Conservation (phyloP, 2,329 filamentous ascomycete genomes). For the Chaetothyriales sp. region DNA sequence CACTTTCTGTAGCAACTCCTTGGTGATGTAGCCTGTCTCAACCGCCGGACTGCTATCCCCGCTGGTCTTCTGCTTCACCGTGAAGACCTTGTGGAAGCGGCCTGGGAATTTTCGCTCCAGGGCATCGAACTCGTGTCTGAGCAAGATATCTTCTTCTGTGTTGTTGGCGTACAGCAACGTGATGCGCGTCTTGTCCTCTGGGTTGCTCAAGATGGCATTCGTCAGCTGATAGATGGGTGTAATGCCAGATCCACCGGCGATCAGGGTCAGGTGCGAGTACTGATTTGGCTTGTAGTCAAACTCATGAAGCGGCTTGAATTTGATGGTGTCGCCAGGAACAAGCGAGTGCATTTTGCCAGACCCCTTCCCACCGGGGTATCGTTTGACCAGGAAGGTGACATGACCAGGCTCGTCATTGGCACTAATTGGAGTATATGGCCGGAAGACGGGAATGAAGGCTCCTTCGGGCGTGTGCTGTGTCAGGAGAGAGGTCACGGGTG, state of each 20-base stretch:
- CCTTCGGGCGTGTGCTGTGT: slow-evolving; percentile 45
- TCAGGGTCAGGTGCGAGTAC: slow-evolving; percentile 40
- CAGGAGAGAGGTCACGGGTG: slow-evolving; percentile 36
- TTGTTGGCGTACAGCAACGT: slow-evolving; percentile 54
- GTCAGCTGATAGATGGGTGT: slow-evolving; percentile 54
- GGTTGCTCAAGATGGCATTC: slow-evolving; percentile 46
- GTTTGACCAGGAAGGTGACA: slow-evolving; percentile 52
- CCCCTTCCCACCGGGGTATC: slow-evolving; percentile 50
- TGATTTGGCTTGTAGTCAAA: slow-evolving; percentile 38
- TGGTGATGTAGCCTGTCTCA: slow-evolving; percentile 43
- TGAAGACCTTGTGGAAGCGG: slow-evolving; percentile 44
- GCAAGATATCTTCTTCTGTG: slow-evolving; percentile 45
- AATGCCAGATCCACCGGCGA: slow-evolving; percentile 59
- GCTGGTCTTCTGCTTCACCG: slow-evolving; percentile 33
- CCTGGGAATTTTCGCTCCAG: slow-evolving; percentile 37
- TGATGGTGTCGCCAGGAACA: slow-evolving; percentile 44
- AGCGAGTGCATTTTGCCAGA: slow-evolving; percentile 53
- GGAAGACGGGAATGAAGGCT: slow-evolving; percentile 41
- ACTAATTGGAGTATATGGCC: slow-evolving; percentile 53
- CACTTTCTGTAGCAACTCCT: slow-evolving; percentile 39
- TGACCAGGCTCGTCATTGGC: slow-evolving; percentile 40
- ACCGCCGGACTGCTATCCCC: slow-evolving; percentile 26
- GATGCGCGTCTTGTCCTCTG: slow-evolving; percentile 46
- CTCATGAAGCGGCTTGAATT: slow-evolving; percentile 41
- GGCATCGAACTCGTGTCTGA: slow-evolving; percentile 40